A percentile compares a stretch with the other conserved stretches of the same genome.
These are phyloP conservation scores for Mortierella polycephala DNA, from an alignment of 371 early-diverging fungal species.

Conservation along the genomic window DNA sequence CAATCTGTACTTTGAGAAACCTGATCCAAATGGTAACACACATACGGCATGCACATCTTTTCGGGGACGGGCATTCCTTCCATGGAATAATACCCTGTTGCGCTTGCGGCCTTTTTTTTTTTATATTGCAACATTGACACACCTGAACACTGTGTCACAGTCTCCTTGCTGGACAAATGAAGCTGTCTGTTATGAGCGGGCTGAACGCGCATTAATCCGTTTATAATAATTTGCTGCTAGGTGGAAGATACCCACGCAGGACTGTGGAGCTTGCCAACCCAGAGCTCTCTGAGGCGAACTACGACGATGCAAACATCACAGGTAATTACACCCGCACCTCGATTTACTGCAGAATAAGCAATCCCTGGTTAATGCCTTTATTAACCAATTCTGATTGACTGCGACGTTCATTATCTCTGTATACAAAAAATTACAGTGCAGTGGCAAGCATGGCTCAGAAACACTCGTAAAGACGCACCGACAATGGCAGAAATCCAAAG, in stretches of 20 bases:
- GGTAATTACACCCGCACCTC: constrained; percentile 53
- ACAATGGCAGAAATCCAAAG: constrained; percentile 61
- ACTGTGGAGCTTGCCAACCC: constrained; percentile 49
- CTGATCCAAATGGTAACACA: constrained; percentile 62
- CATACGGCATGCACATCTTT: no score
- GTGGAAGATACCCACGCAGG: constrained; percentile 45
- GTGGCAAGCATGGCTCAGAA: constrained; percentile 81
- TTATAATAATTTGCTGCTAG: constrained; percentile 13
- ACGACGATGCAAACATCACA: constrained; percentile 63
- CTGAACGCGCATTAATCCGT: background rate
- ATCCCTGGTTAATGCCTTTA: background rate
- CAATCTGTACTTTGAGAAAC: constrained; percentile 80
- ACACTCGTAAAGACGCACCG: constrained; percentile 68
- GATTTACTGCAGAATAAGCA: background rate
- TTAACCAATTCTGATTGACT: background rate
- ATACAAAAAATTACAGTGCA: constrained; percentile 56
- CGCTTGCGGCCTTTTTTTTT: no score
- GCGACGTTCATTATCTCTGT: background rate
- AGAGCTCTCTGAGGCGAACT: constrained; percentile 51
- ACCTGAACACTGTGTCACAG: no score
- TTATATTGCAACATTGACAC: no score
- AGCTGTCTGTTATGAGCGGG: no score
- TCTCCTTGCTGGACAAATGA: no score
- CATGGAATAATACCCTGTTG: no score
- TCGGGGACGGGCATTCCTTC: no score